A percentile compares a stretch with the other conserved stretches of the same genome.
phyloP scores from a whole-genome alignment of 78 protist genomes.

The Protostelium mycophagum region DNA sequence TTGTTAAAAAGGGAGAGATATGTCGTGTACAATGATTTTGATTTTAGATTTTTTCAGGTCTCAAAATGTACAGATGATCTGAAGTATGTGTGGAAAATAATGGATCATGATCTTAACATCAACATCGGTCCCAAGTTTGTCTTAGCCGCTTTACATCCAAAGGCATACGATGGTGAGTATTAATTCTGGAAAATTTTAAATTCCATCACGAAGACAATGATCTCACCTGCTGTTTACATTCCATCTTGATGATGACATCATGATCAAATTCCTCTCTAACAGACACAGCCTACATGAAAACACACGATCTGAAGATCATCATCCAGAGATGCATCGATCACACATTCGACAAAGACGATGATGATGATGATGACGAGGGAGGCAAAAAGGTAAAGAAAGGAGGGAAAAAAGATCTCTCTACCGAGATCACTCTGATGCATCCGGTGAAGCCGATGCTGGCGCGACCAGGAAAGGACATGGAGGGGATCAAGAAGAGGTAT shows the following conservation, averaged over 20 bases:
- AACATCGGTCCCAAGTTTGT: conserved; percentile 68
- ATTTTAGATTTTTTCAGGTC: conserved; percentile 3
- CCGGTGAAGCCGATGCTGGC: conserved; percentile 87
- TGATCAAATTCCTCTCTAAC: neutral
- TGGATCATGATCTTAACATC: conserved; percentile 63
- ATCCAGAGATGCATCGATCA: conserved; percentile 32
- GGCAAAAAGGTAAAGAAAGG: neutral
- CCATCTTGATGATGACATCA: conserved; percentile 2
- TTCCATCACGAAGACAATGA: too few species aligned
- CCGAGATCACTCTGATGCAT: conserved; percentile 31
- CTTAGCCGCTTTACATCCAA: conserved; percentile 60
- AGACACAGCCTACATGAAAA: conserved; percentile 25
- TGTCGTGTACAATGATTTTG: neutral
- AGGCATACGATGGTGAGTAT: conserved; percentile 54
- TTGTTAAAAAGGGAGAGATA: neutral
- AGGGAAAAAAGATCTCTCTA: neutral
- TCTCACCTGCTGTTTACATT: too few species aligned
- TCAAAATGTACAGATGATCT: conserved; percentile 45
- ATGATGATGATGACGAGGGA: neutral
- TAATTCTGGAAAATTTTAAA: neutral
- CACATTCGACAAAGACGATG: neutral
- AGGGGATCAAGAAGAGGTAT: conserved; percentile 17
- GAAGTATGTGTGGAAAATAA: conserved; percentile 32
- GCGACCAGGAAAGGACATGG: conserved; percentile 35
- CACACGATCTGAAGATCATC: conserved; percentile 39